Base-by-base conservation (phyloP, 1,284 basidiomycete genomes). In the Phellopilus nigrolimitatus region DNA sequence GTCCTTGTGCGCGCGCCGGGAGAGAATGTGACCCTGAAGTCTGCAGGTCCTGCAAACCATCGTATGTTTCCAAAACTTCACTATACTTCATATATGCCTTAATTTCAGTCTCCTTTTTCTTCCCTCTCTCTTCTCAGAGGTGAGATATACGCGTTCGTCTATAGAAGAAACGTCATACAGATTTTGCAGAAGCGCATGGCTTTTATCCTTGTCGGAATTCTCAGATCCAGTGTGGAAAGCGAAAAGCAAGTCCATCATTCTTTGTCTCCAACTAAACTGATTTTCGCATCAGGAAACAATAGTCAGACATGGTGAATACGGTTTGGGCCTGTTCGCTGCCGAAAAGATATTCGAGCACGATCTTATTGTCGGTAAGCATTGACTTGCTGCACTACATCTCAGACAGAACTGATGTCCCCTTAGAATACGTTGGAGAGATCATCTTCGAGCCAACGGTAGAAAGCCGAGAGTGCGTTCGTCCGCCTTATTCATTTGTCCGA, bases 371-470 rank as follows among this genome's bases (percentile, higher is more conserved):
- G 78, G 82, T 80, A 47, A 47, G 67, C 46, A 28, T 28, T 7
- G 25, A 21, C 6, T 22, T 40, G 6, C 15, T 17, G n/a, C 33
- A 15, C 22, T 31, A 54, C 15, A 22, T 15, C 37, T 27, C 22
- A 28, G 10, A 17, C 31, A 13, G 17, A 47, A 24, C 56, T 22
- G n/a, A 2, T 25, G 27, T 27, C 12, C 13, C 45, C 47, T 51
- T 54, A 82, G 82, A 81, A 60, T 85, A 85, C 58, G 65, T 71
- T 24, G 83, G 82, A 1, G 75, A 83, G 55, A 62, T 81, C 12
- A 65, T 84, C 2, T 72, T 60, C 30, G 60, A 71, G 19, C 53
- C 63, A 0, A 74, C 74, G 0, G 66, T 71, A 13, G 58, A 65
- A 0, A 62, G 64, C 45, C 68, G 75, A 58, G 71, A 71, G 80